Percentiles rank a stretch among this genome's conserved stretches.
These are phyloP conservation scores for Verbascum thapsus DNA, from an alignment of 257 asterid genomes.

Conservation along the genomic window DNA sequence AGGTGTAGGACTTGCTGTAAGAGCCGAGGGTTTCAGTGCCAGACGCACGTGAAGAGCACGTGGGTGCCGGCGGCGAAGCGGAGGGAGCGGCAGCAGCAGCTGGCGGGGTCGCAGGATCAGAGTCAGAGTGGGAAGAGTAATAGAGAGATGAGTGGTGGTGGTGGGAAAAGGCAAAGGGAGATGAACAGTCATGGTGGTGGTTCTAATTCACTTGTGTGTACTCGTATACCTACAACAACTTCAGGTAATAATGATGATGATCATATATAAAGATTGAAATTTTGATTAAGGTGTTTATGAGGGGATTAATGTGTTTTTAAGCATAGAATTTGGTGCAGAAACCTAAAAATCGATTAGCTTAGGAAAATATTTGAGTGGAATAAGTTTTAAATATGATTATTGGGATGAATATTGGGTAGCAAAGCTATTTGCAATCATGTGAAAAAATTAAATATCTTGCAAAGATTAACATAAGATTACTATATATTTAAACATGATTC, in stretches of 20 bases:
- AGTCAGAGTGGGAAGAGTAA: constrained; percentile 11
- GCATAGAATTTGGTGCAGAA: not conserved
- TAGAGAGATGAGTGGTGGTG: constrained; percentile 4
- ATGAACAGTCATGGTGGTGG: constrained; percentile 33
- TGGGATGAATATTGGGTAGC: too few species aligned
- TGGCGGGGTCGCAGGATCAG: constrained; percentile 34
- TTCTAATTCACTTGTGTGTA: constrained; percentile 46
- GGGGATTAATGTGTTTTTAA: not conserved
- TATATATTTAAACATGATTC: too few species aligned
- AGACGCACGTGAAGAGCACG: constrained; percentile 68
- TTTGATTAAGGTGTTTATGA: not conserved
- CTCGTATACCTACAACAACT: constrained; percentile 43
- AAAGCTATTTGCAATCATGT: too few species aligned
- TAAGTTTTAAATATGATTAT: too few species aligned
- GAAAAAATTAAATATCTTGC: too few species aligned
- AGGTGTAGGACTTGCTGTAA: constrained; percentile 81
- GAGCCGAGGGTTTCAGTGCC: constrained; percentile 68
- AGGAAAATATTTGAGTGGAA: too few species aligned
- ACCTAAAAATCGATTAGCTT: too few species aligned
- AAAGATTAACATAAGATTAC: too few species aligned
- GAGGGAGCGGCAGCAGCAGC: constrained; percentile 58
- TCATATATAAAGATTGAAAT: too few species aligned
- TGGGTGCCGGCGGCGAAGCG: constrained; percentile 81
- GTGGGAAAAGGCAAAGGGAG: constrained; percentile 52
- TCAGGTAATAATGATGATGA: constrained; percentile 42